phyloP scores from a whole-genome alignment of 148 eudicot genomes.

The Fagopyrum esculentum region DNA sequence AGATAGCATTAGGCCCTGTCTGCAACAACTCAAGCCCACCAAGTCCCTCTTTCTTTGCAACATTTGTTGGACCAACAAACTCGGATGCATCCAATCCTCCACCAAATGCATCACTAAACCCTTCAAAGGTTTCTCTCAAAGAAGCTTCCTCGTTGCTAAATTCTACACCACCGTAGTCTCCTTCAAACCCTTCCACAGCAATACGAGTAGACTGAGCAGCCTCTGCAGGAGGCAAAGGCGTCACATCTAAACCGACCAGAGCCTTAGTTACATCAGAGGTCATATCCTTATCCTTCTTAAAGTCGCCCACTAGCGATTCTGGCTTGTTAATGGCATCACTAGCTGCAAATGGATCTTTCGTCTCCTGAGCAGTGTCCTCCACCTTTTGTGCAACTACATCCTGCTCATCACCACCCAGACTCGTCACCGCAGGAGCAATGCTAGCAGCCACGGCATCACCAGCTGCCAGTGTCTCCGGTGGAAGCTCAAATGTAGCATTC shows the following conservation, averaged over 20 bases:
- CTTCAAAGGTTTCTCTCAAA: constrained; percentile 87
- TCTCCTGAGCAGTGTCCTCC: constrained; percentile 43
- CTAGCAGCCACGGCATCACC: constrained; percentile 78
- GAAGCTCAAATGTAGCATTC: constrained; percentile 60
- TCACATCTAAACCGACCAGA: constrained; percentile 84
- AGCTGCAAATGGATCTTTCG: constrained; percentile 92
- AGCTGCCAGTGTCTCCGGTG: constrained; percentile 60
- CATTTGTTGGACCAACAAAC: constrained; percentile 71
- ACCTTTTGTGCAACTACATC: constrained; percentile 25
- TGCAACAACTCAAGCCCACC: constrained; percentile 85
- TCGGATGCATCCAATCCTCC: constrained; percentile 99
- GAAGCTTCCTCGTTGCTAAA: constrained; percentile 76
- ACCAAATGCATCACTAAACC: constrained; percentile 93
- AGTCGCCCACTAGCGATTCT: constrained; percentile 68
- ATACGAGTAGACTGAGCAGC: constrained; percentile 81
- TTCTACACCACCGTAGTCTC: constrained; percentile 95
- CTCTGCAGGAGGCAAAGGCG: constrained; percentile 80
- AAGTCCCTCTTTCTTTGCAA: constrained; percentile 57
- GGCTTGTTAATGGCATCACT: constrained; percentile 69
- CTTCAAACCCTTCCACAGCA: constrained; percentile 95
- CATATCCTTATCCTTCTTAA: constrained; percentile 80
- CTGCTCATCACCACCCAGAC: constrained; percentile 30
- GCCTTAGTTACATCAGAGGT: constrained; percentile 54
- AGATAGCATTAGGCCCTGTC: constrained; percentile 55
- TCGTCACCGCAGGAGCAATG: constrained; percentile 26